Percentiles rank a stretch among this genome's conserved stretches.
Evolutionary conservation across 306 rosid species (phyloP).

Genomic region (Cicer bijugum): DNA sequence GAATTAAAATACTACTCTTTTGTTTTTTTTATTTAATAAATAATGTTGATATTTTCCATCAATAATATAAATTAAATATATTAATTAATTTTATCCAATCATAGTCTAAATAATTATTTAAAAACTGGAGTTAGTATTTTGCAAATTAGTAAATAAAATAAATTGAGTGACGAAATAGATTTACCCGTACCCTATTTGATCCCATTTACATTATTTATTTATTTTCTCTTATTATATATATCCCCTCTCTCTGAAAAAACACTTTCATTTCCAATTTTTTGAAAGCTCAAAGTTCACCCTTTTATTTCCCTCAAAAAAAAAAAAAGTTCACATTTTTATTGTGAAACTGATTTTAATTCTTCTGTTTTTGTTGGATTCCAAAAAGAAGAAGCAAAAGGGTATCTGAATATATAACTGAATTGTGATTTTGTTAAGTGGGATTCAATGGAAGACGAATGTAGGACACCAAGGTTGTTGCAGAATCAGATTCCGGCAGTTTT

Average conservation of each 20-base stretch:
- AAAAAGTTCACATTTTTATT: conserved; percentile 10
- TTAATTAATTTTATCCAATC: no score
- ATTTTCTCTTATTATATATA: conserved; percentile 17
- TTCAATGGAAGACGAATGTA: conserved; percentile 54
- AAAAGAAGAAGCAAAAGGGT: conserved; percentile 28
- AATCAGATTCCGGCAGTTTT: conserved; percentile 56
- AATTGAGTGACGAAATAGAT: no score
- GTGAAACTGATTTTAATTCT: neutral
- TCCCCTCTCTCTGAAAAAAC: neutral
- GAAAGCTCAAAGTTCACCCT: neutral
- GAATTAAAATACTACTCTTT: no score
- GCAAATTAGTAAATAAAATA: no score
- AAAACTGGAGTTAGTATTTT: no score
- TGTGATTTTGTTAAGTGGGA: conserved; percentile 20
- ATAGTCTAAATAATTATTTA: no score
- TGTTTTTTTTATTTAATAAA: no score
- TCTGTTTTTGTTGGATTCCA: neutral
- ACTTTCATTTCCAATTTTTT: neutral
- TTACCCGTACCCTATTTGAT: no score
- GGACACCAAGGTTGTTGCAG: conserved; percentile 65
- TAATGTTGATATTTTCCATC: no score
- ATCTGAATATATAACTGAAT: conserved; percentile 40
- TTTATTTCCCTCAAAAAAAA: neutral
- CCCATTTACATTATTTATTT: no score
- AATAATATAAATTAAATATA: no score